Evolutionary conservation across 306 rosid genomes (phyloP), one percentile per base, ranked within the genome.

Genomic region (Acacia crassicarpa): DNA sequence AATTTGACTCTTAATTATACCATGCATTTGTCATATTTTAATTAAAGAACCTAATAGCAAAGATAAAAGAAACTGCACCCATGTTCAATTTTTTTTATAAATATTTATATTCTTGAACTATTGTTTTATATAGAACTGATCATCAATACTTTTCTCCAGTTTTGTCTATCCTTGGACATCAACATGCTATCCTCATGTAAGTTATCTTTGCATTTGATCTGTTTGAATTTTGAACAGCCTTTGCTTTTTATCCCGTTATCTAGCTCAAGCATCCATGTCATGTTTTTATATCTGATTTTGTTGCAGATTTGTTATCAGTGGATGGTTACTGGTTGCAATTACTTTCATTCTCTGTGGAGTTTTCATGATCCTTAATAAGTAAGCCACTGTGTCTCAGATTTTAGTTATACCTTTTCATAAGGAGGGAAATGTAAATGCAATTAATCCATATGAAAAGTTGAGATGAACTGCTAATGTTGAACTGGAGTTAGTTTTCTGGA

Each of bases 321-420:
- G 99, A 80, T 95, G 99, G 99, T 83, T 95, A 80, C 94, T 95
- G 44, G 98, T 93, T 56, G 95, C 93, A 58, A 63, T 89, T 82
- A 92, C 98, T 63, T 95, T 95, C 83, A 71, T 95, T 71, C 99
- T 95, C 74, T 93, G 96, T 74, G 99, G 98, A 82, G 91, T 91
- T 71, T 95, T 91, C 79, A 91, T 93, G 63, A 88, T 95, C 87
- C 93, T 95, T 54, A 89, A 91, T 84, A 93, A 89, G 99, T 95
- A 92, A 93, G 93, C 72, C 32, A 25, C 33, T 53, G 10, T 30
- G 70, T 83, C 67, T 71, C 49, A n/a, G 38, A 63, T 48, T 67
- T 79, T 25, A 22, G 72, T 56, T 79, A 63, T 78, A 46, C 32
- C 13, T 84, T 53, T 69, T 68, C 20, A 12, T 56, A 19, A 30